A percentile compares a stretch with the other conserved stretches of the same genome.
These are phyloP conservation scores for Orbilia brochopaga DNA, from an alignment of 2,329 filamentous ascomycete species.

Conservation along the genomic window DNA sequence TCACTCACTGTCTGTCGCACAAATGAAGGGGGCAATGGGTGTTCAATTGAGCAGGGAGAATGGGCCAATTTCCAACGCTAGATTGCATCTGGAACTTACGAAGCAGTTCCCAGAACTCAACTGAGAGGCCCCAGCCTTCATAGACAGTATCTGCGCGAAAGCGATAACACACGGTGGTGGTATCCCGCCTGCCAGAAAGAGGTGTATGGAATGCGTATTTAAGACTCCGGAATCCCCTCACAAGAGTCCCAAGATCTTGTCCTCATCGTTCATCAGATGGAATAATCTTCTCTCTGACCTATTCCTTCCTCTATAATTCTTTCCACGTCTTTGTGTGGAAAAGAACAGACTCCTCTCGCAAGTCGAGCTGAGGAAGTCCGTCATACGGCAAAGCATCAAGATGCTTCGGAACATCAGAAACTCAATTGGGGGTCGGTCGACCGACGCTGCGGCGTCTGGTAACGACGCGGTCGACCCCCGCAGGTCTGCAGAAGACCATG, in stretches of 20 bases:
- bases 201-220: conserved; percentile 42
- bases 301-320: conserved; percentile 17
- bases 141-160: conserved; percentile 22
- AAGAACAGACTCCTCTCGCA: conserved; percentile 19
- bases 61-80: conserved; percentile 22
- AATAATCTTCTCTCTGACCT: conserved; percentile 21
- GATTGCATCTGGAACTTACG: conserved; percentile 49
- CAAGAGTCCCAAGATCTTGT: conserved; percentile 46
- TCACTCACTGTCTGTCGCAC: conserved; percentile 15
- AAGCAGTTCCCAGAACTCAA: conserved; percentile 15
- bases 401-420: conserved; percentile 49
- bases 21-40: conserved; percentile 14
- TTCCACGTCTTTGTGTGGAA: conserved; percentile 26
- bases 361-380: conserved; percentile 20
- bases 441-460: conserved; percentile 48
- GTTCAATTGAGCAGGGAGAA: conserved; percentile 1
- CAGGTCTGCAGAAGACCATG: conserved; percentile 23
- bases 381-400: conserved; percentile 6
- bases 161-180: conserved; percentile 27
- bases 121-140: conserved; percentile 21
- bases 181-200: conserved; percentile 31
- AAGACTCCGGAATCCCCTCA: conserved; percentile 31
- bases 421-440: conserved; percentile 47
- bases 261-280: conserved; percentile 21
- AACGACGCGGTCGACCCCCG: conserved; percentile 44